These are phyloP conservation scores for Abrus precatorius DNA, from an alignment of 306 rosid genomes.

Conservation along the genomic window DNA sequence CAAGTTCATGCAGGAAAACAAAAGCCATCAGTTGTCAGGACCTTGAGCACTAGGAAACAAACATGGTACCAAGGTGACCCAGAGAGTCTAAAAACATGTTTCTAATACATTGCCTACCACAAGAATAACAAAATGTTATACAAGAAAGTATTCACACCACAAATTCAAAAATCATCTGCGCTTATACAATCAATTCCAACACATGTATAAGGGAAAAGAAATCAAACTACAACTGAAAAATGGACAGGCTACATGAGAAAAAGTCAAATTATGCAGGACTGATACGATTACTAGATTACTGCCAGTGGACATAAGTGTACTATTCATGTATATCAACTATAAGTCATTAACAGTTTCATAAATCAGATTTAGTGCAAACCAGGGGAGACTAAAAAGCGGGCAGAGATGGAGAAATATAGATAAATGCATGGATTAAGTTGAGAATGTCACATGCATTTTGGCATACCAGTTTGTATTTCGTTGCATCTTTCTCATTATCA, in stretches of 20 bases:
- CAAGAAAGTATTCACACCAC: neutral
- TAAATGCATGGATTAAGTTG: neutral
- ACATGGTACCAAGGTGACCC: neutral
- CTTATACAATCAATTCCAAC: neutral
- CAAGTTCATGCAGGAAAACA: neutral
- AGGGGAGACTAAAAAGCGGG: neutral
- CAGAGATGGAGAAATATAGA: slow-evolving; percentile 5
- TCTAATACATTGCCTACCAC: neutral
- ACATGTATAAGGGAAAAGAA: neutral
- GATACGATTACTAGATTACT: neutral
- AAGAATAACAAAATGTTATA: neutral
- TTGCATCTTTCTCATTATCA: slow-evolving; percentile 70
- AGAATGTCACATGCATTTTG: neutral
- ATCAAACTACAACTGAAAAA: neutral
- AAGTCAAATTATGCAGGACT: neutral
- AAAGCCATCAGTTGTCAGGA: neutral
- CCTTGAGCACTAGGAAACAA: neutral
- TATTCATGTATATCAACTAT: neutral
- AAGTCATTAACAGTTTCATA: neutral
- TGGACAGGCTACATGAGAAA: neutral
- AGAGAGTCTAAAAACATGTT: neutral
- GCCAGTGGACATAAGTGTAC: neutral
- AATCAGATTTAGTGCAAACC: slow-evolving; percentile 3
- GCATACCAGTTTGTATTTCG: slow-evolving; percentile 70
- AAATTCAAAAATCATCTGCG: neutral